Evolutionary conservation across 1,284 basidiomycete species (phyloP), one percentile per base, ranked within the genome.

Genomic region (Boletus subluridellus): DNA sequence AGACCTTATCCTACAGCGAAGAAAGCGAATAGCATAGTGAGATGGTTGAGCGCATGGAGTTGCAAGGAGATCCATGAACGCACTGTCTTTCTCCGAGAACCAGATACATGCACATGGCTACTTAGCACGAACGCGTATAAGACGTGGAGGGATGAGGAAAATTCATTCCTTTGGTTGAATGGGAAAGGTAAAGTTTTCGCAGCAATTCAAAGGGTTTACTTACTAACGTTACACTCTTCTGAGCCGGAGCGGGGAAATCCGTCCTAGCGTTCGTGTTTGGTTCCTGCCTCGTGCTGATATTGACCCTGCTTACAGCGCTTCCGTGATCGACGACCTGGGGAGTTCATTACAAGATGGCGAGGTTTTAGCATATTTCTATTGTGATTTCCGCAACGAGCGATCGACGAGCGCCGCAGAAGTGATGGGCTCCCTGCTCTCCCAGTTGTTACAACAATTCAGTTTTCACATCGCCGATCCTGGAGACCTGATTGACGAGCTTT

Each of bases 351-450:
- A 41, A 2, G 49, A 55, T 21, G 39, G 11, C 12, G 24, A 49
- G 11, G 24, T 30, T 0, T 11, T 60, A 12, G 41, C 11, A 2
- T 61, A 37, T 10, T 64, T 61, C 28, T 61, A 64, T 15, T 64
- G 60, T 1, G 46, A 61, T 15, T 61, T 64, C 24, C 62, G 60
- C 15, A 28, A 34, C n/a, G n/a, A n/a, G n/a, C n/a, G n/a, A n/a
- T n/a, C n/a, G n/a, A n/a, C n/a, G n/a, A n/a, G n/a, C n/a, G 30
- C 8, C 30, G 30, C 4, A 4, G 30, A 30, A 9, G 8, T n/a
- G n/a, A n/a, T n/a, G n/a, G n/a, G n/a, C n/a, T n/a, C n/a, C n/a
- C n/a, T n/a, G 30, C 30, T 30, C 30, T 30, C 30, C 30, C 30
- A 30, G 30, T 30, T 30, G 30, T 30, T 30, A 30, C 30, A 30